Base-by-base conservation (phyloP, 352 stramenopile species). In the Globisporangium perplexum region DNA sequence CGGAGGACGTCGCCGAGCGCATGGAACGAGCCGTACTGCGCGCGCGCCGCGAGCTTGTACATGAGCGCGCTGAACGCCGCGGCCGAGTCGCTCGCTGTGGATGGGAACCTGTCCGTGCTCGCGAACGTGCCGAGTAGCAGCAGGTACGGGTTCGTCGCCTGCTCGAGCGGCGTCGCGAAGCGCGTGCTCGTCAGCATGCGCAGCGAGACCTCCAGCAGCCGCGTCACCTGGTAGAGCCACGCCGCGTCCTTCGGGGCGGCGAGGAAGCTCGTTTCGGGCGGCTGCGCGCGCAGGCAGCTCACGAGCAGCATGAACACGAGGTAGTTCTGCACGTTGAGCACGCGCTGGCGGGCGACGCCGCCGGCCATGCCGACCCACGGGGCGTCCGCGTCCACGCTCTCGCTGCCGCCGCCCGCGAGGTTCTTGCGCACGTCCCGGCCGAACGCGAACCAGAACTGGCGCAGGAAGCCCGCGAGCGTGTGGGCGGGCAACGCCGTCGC, bases 251-350 rank as follows among this genome's bases (percentile, higher is more conserved):
- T 77, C 1, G 41, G 18, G 0, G 52, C 57, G 35, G 63, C 48
- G 7, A 84, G 36, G 1, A 79, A 26, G 49, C 68, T 77, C 1
- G 47, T 60, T 0, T 35, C 55, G 1, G 47, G 20, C 2, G n/a
- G 31, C 1, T 50, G 18, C 18, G 69, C 77, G 28, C 63, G 63
- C n/a, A 83, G 49, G 26, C 69, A 64, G 35, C 70, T 86, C 53
- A 85, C 66, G 7, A 89, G 66, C 55, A 89, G 47, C 59, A 86
- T 72, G 38, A 75, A 69, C 12, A 86, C 63, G 31, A 89, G 31
- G 51, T 86, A 86, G 38, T 80, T 67, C 48, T 85, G 73, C 20
- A 80, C 67, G 51, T 76, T 79, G 1, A 58, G 56, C 53, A 83
- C 62, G 17, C 64, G 65, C 8, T 69, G 50, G 4, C n/a, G 28